Base-by-base conservation (phyloP, 306 rosid genomes). In the Oemleria cerasiformis region DNA sequence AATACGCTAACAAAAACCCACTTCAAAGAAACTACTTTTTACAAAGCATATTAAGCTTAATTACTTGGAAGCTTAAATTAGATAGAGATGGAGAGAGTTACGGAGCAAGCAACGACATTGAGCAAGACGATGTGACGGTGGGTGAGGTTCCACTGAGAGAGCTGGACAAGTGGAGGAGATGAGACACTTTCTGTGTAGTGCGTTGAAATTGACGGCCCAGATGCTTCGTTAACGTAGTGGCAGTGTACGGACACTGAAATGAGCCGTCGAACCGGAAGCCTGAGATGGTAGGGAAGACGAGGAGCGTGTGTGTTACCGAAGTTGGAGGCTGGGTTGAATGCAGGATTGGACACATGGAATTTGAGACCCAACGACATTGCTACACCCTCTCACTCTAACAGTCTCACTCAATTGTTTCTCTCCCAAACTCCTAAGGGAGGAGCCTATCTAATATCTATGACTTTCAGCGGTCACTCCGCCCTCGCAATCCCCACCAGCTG, bases 121-220 rank as follows among this genome's bases (percentile, higher is more conserved):
- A 94, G 99, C 67, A 86, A 13, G 55, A 82, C 67, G 86, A 91
- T 56, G 70, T 88, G 97, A 76, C 96, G 89, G 7, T 75, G 84
- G 71, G 86, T 80, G 72, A 89, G 79, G 76, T 81, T 83, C 87
- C 85, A 86, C 7, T 48, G 87, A 58, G 86, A 64, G 71, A 80
- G 82, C 1, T 41, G 84, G 45, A 77, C 76, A 38, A 80, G 57
- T 17, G 88, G 41, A 48, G 86, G 71, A 68, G 87, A 73, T 73
- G 84, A 95, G 15, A 89, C 67, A 66, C 85, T 68, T 75, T 81
- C 83, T 55, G 86, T 81, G 87, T 72, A 83, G 17, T 73, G 80
- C 23, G 83, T 61, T 8, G 80, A 74, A 73, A 79, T 1, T 9
- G 87, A 51, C 7, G 81, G 67, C 42, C 72, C 81, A 34, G 81